A percentile compares a stretch with the other conserved stretches of the same genome.
phyloP scores from a whole-genome alignment of 805 yeast species.

The Spathaspora boniae region DNA sequence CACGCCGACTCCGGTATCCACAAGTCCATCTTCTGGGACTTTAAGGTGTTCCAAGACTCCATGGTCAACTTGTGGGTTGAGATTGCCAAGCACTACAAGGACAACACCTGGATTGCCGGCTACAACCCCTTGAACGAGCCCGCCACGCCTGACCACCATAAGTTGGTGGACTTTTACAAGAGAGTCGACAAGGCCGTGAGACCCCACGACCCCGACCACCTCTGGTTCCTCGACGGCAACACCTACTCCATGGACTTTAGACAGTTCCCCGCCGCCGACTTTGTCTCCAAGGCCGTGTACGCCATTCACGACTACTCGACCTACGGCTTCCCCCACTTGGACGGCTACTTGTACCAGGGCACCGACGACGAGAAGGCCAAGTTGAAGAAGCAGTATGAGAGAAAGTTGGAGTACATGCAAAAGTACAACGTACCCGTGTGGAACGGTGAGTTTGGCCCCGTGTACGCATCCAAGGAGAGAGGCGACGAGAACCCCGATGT shows the following conservation, averaged over 20 bases:
- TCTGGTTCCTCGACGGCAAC: constrained; percentile 48
- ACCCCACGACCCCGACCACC: constrained; percentile 45
- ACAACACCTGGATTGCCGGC: constrained; percentile 51
- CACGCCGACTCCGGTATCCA: constrained; percentile 47
- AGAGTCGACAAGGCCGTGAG: constrained; percentile 39
- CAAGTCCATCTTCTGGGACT: constrained; percentile 48
- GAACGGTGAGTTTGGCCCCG: constrained; percentile 56
- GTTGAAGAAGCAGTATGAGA: constrained; percentile 34
- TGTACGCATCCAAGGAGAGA: constrained; percentile 40
- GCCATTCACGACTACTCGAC: constrained; percentile 47
- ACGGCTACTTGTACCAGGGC: constrained; percentile 31
- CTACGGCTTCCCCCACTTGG: constrained; percentile 43
- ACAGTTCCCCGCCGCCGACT: constrained; percentile 40
- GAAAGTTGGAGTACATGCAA: constrained; percentile 43
- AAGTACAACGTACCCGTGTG: constrained; percentile 45
- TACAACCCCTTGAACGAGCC: constrained; percentile 55
- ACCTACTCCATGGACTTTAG: constrained; percentile 51
- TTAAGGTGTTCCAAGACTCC: constrained; percentile 46
- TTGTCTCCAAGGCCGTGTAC: constrained; percentile 44
- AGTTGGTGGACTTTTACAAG: constrained; percentile 37
- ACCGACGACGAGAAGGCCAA: constrained; percentile 31
- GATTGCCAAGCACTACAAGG: constrained; percentile 44
- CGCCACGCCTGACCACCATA: constrained; percentile 40
- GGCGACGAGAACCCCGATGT: constrained; percentile 38
- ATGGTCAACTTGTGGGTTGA: constrained; percentile 43